These are phyloP conservation scores for Tanacetum coccineum DNA, from an alignment of 129 eudicot species.

Conservation along the genomic window DNA sequence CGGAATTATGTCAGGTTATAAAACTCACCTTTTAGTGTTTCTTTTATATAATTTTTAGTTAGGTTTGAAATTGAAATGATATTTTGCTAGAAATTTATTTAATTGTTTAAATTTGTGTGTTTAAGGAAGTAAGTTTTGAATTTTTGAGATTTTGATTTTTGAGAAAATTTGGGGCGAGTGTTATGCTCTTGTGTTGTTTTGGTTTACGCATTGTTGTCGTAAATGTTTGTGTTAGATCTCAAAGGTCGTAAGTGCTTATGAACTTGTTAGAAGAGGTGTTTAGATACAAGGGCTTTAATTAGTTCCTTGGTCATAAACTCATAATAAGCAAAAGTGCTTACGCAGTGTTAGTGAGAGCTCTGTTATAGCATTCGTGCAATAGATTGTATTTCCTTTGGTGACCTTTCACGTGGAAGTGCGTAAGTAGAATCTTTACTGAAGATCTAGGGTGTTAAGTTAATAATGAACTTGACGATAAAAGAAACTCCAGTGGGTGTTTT, in stretches of 20 bases:
- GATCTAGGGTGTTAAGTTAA: no score
- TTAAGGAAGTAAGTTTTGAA: no score
- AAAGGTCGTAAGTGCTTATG: background rate
- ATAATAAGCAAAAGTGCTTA: no score
- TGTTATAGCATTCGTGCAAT: no score
- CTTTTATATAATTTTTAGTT: background rate
- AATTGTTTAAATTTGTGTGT: background rate
- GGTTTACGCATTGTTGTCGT: background rate
- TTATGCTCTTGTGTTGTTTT: background rate
- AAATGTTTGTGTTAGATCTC: background rate
- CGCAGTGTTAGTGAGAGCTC: no score
- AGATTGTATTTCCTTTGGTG: no score
- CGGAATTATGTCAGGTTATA: conserved; percentile 34
- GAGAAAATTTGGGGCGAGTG: conserved; percentile 8
- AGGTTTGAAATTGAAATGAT: conserved; percentile 10
- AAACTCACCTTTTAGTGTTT: conserved; percentile 11
- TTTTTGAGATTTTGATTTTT: no score
- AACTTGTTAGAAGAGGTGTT: background rate
- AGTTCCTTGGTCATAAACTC: no score
- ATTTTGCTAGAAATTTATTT: background rate
- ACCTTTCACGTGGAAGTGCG: no score
- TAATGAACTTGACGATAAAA: no score
- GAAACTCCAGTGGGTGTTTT: no score
- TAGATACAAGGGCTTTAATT: background rate
- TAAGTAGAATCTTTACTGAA: no score